Conservation (phyloP, 2,329 filamentous ascomycete species). For the Talaromyces sp. region DNA sequence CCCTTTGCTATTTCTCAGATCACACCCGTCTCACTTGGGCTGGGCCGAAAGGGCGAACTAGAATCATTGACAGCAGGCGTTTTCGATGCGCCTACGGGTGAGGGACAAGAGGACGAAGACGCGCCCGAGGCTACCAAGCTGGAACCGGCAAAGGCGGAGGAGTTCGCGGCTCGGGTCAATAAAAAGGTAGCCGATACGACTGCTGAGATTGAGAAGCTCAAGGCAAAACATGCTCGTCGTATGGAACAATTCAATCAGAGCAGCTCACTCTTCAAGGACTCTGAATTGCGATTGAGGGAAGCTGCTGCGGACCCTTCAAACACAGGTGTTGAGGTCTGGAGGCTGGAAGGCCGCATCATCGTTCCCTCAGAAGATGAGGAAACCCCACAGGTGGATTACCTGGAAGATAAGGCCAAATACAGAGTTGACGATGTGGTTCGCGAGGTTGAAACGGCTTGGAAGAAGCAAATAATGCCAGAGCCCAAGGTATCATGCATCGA, state of each 20-base stretch:
- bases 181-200: constrained; percentile 73
- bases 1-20: constrained; percentile 86
- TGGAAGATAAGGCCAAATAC: constrained; percentile 46
- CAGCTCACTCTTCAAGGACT: constrained; percentile 68
- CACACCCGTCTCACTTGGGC: constrained; percentile 79
- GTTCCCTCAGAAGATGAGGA: constrained; percentile 37
- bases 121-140: constrained; percentile 61
- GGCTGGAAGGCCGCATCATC: constrained; percentile 59
- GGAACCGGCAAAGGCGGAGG: constrained; percentile 74
- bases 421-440: constrained; percentile 71
- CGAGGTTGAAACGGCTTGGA: constrained; percentile 72
- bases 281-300: constrained; percentile 74
- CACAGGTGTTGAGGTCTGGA: constrained; percentile 63
- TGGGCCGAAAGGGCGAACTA: constrained; percentile 83
- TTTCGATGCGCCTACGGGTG: constrained; percentile 62
- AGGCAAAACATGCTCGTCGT: constrained; percentile 73
- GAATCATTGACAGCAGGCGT: constrained; percentile 81
- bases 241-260: constrained; percentile 71
- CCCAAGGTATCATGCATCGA: constrained; percentile 71
- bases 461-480: constrained; percentile 66
- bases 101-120: constrained; percentile 29
- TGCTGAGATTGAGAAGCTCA: constrained; percentile 82
- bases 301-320: constrained; percentile 61
- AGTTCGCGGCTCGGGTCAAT: constrained; percentile 78
- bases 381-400: constrained; percentile 37